phyloP scores from a whole-genome alignment of 257 asterid species.

The Phtheirospermum japonicum region DNA sequence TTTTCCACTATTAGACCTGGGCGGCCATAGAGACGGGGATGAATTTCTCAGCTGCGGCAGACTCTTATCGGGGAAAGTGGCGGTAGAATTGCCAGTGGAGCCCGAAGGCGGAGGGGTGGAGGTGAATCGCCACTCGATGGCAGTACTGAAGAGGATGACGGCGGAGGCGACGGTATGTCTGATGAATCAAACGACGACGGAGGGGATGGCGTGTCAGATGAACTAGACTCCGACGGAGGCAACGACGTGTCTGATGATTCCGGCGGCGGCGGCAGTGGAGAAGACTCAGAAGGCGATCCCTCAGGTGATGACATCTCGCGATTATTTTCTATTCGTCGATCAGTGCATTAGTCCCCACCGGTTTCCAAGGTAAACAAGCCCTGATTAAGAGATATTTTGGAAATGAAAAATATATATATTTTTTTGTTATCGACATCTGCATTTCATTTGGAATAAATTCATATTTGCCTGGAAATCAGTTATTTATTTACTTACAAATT shows the following conservation, averaged over 20 bases:
- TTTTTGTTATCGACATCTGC: no score
- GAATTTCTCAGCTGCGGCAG: conserved; percentile 16
- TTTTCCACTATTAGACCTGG: conserved; percentile 29
- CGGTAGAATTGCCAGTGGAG: conserved; percentile 24
- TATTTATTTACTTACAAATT: no score
- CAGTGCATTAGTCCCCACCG: conserved; percentile 41
- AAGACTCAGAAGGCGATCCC: not conserved
- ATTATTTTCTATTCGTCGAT: not conserved
- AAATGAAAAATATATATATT: no score
- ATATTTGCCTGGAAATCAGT: no score
- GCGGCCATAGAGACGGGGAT: conserved; percentile 29
- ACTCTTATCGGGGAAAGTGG: conserved; percentile 17
- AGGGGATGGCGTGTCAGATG: not conserved
- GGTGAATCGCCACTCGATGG: conserved; percentile 5
- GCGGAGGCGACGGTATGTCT: not conserved
- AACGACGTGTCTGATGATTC: conserved; percentile 20
- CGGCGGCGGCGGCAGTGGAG: conserved; percentile 22
- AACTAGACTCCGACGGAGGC: not conserved
- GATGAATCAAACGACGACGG: no score
- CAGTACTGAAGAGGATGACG: conserved; percentile 18
- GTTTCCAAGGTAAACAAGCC: conserved; percentile 45
- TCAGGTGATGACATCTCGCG: conserved; percentile 30
- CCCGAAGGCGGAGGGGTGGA: conserved; percentile 27
- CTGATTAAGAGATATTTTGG: conserved; percentile 28
- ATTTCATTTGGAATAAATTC: no score